phyloP scores from a whole-genome alignment of 306 rosid genomes.

The Medicago ruthenica region DNA sequence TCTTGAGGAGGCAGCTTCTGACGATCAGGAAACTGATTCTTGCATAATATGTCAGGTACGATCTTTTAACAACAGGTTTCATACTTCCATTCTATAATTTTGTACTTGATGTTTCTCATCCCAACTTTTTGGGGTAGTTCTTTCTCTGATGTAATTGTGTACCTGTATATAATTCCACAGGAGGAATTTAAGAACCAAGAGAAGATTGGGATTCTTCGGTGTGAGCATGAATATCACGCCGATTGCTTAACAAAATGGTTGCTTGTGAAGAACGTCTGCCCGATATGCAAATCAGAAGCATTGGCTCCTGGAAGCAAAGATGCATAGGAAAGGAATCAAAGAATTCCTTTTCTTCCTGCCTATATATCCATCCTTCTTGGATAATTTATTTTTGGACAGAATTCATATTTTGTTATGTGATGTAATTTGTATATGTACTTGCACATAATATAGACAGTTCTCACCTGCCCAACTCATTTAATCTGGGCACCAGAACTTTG shows the following conservation, averaged over 20 bases:
- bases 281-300: conserved; percentile 97
- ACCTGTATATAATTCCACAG: conserved; percentile 49
- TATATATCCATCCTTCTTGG: conserved; percentile 25
- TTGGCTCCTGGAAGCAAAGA: conserved; percentile 51
- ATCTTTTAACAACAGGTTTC: conserved; percentile 13
- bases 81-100: conserved; percentile 1
- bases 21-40: conserved; percentile 65
- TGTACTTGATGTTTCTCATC: not conserved
- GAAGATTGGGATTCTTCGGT: conserved; percentile 72
- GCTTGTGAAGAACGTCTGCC: conserved; percentile 85
- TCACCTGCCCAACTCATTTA: conserved; percentile 59
- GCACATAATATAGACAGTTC: conserved; percentile 63
- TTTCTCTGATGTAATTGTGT: conserved; percentile 3
- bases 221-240: conserved; percentile 92
- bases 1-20: conserved; percentile 60
- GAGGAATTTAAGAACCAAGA: conserved; percentile 77
- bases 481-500: conserved; percentile 67
- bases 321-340: conserved; percentile 48
- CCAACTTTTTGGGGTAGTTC: conserved; percentile 9
- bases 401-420: conserved; percentile 51
- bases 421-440: conserved; percentile 65
- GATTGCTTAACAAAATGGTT: conserved; percentile 86
- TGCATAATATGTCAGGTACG: conserved; percentile 95
- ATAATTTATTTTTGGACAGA: conserved; percentile 48
- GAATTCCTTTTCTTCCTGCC: conserved; percentile 37